phyloP scores from a whole-genome alignment of 148 eudicot species.

The Chenopodium suecicum region DNA sequence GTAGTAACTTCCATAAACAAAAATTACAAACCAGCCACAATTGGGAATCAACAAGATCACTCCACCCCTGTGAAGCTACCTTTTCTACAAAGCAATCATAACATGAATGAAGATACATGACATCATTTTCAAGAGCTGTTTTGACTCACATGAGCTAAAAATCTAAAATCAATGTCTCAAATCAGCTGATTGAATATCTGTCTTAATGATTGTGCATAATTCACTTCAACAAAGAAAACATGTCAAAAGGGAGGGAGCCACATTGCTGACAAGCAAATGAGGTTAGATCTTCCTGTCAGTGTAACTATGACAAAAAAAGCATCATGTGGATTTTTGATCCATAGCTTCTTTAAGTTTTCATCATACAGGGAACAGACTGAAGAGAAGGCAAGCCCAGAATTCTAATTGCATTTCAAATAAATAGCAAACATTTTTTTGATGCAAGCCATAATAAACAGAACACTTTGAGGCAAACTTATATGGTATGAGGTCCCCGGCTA shows the following conservation, averaged over 20 bases:
- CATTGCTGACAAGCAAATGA: neutral
- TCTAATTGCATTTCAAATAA: neutral
- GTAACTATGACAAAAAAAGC: conserved; percentile 47
- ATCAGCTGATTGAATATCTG: no score
- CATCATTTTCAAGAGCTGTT: no score
- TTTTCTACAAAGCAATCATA: neutral
- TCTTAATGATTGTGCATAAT: no score
- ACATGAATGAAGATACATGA: neutral
- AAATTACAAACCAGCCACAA: no score
- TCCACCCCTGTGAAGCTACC: conserved; percentile 23
- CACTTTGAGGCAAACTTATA: no score
- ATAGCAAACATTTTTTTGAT: neutral
- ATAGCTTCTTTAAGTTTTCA: conserved; percentile 29
- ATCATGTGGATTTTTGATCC: conserved; percentile 42
- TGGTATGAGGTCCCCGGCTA: no score
- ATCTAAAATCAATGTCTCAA: no score
- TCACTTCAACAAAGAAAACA: neutral
- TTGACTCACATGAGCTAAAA: no score
- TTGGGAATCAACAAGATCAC: neutral
- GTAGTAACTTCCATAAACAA: neutral
- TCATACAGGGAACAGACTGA: conserved; percentile 31
- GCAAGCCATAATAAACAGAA: neutral
- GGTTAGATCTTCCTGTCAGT: conserved; percentile 26
- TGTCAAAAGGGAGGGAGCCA: neutral
- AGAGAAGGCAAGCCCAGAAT: neutral